Base-by-base conservation (phyloP, 768 basidiomycete genomes). In the Collybia sordida region DNA sequence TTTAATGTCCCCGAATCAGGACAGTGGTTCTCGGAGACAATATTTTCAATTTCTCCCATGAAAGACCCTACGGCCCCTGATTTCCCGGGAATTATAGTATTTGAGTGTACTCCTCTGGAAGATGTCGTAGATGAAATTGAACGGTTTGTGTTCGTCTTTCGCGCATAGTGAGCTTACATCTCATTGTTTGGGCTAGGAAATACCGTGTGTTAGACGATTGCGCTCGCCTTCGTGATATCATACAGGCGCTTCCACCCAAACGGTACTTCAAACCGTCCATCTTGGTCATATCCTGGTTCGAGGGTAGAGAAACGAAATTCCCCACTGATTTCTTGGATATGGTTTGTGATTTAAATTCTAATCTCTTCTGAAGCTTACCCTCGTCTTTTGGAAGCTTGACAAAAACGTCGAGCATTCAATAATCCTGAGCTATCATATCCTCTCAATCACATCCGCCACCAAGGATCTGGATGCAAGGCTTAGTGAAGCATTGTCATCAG, bases 131-230 rank as follows among this genome's bases (percentile, higher is more conserved):
- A 90, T 60, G 80, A 85, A 12, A 64, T 90, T 27, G 87, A 86
- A 68, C 81, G 75, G 88, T 89, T 46, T 24, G 72, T 64, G 42
- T 36, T 42, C 45, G 17, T 41, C 44, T 19, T 43, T 18, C 35
- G 34, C 15, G 6, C 25, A 44, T 17, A 50, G 21, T 7, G 23
- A 38, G 56, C 22, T 55, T 43, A 34, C 45, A 56, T 28, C 54
- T 22, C 19, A 21, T 48, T 34, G 3, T 17, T 18, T 43, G 31
- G 28, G 27, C 4, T 57, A 88, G 86, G 58, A 86, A 88, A 72
- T 88, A 83, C 60, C 81, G 82, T 4, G 67, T 83, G 34, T 66
- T 90, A 23, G 88, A 88, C 52, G 89, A 91, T 60, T 88, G 85
- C 56, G 67, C 82, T 23, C 81, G 89, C 19, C 66, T 91, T 18